A percentile compares a stretch with the other conserved stretches of the same genome.
phyloP scores from a whole-genome alignment of 345 rosid genomes.

The Limnanthes douglasii region DNA sequence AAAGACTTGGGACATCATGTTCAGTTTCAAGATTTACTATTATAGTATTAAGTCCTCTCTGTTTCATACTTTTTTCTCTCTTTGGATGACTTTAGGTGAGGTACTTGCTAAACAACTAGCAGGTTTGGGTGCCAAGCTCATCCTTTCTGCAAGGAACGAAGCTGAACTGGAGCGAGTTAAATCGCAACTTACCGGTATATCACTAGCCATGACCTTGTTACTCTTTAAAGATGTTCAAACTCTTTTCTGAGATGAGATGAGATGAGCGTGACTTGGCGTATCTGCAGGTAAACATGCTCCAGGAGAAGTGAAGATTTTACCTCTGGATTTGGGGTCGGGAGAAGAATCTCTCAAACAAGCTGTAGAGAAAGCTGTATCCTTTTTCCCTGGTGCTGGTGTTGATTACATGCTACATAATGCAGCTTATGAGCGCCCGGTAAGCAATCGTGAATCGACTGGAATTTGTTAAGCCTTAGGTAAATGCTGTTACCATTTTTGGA shows the following conservation, averaged over 20 bases:
- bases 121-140: conserved; percentile 78
- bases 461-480: too few species aligned
- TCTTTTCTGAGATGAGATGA: too few species aligned
- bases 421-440: conserved; percentile 90
- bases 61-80: background rate
- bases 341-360: conserved; percentile 51
- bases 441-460: too few species aligned
- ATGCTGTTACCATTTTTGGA: too few species aligned
- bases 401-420: conserved; percentile 89
- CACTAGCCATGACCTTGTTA: too few species aligned
- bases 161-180: conserved; percentile 65
- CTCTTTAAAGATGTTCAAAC: too few species aligned
- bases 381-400: conserved; percentile 53
- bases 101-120: conserved; percentile 77
- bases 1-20: too few species aligned
- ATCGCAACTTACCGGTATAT: conserved; percentile 52
- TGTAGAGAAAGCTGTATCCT: conserved; percentile 62
- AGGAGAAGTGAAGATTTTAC: conserved; percentile 51
- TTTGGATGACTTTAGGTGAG: conserved; percentile 38
- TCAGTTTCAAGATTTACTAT: background rate
- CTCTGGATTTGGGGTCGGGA: conserved; percentile 74
- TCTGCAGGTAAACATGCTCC: conserved; percentile 70
- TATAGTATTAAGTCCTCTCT: background rate
- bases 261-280: background rate
- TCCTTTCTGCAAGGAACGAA: conserved; percentile 74